Conservation (phyloP, 371 early-diverging fungal genomes). For the Polyrhizophydium stewartii region DNA sequence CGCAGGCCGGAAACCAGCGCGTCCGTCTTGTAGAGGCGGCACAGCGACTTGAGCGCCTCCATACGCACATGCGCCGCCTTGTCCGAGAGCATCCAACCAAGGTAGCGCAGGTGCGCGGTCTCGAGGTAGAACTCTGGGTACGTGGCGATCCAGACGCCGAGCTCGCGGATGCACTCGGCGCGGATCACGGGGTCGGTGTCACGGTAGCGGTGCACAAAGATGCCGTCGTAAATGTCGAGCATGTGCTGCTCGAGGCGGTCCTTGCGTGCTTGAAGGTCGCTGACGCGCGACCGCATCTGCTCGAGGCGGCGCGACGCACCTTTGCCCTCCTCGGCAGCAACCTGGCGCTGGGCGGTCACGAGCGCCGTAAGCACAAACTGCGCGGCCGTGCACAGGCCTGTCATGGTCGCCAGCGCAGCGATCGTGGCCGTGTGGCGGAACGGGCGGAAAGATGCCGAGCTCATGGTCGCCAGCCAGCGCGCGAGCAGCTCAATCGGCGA, state of each 20-base stretch:
- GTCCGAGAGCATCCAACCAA: slow-evolving; percentile 87
- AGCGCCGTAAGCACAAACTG: slow-evolving; percentile 53
- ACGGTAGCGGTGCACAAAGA: slow-evolving; percentile 85
- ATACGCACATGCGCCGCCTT: slow-evolving; percentile 61
- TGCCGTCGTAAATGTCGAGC: slow-evolving; percentile 65
- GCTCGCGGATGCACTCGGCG: slow-evolving; percentile 71
- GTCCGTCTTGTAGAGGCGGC: slow-evolving; percentile 48
- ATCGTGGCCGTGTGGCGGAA: slow-evolving; percentile 86
- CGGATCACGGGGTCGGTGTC: slow-evolving; percentile 85
- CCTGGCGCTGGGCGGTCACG: slow-evolving; percentile 62
- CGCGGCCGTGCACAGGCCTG: slow-evolving; percentile 56
- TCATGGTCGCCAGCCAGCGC: slow-evolving; percentile 34
- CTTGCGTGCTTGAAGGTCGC: slow-evolving; percentile 19
- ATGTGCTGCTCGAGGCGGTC: slow-evolving; percentile 26
- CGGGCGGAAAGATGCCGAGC: slow-evolving; percentile 69
- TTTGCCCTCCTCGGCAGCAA: slow-evolving; percentile 40
- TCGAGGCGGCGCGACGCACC: slow-evolving; percentile 2
- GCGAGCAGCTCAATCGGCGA: slow-evolving; percentile 24
- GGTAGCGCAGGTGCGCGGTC: slow-evolving; percentile 67
- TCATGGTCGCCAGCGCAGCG: slow-evolving; percentile 56
- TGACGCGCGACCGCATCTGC: slow-evolving; percentile 41
- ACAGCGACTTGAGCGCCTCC: slow-evolving; percentile 56
- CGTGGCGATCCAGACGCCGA: slow-evolving; percentile 70
- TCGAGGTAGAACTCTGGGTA: slow-evolving; percentile 70
- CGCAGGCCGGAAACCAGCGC: slow-evolving; percentile 46